Evolutionary conservation across 305 asterid species (phyloP).

Genomic region (Stenogyne calaminthoides): DNA sequence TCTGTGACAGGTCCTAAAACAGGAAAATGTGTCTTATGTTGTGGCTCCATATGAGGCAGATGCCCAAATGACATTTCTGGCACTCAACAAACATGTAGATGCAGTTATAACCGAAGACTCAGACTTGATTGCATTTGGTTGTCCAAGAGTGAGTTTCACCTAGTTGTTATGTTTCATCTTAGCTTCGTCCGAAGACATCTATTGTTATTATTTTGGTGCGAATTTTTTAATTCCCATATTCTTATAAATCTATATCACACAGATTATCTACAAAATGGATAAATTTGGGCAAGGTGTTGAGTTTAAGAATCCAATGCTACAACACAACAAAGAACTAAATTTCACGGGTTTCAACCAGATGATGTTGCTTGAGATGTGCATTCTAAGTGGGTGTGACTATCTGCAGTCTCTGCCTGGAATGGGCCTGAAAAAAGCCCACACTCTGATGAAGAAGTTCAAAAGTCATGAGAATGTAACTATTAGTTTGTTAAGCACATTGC

Average conservation of each 20-base stretch:
- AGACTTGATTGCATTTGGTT: conserved; percentile 87
- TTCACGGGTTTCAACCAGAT: conserved; percentile 74
- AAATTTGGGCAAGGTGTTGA: conserved; percentile 97
- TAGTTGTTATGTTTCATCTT: conserved; percentile 15
- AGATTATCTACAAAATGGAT: conserved; percentile 98
- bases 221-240: neutral
- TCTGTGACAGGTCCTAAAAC: conserved; percentile 64
- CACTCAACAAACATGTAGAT: conserved; percentile 76
- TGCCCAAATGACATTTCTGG: conserved; percentile 94
- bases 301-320: conserved; percentile 60
- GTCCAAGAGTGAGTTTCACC: conserved; percentile 80
- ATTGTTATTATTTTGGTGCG: conserved; percentile 1
- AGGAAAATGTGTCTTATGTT: conserved; percentile 64
- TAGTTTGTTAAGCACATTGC: neutral
- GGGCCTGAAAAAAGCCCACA: conserved; percentile 93
- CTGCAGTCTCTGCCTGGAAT: conserved; percentile 92
- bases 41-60: conserved; percentile 99
- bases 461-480: conserved; percentile 68
- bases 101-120: conserved; percentile 98
- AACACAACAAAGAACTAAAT: conserved; percentile 72
- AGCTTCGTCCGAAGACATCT: neutral
- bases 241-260: conserved; percentile 33
- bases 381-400: conserved; percentile 95
- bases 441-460: conserved; percentile 71
- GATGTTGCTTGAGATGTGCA: conserved; percentile 98